A percentile compares a stretch with the other conserved stretches of the same genome.
phyloP scores from a whole-genome alignment of 106 monocot species.

The Posidonia australis region DNA sequence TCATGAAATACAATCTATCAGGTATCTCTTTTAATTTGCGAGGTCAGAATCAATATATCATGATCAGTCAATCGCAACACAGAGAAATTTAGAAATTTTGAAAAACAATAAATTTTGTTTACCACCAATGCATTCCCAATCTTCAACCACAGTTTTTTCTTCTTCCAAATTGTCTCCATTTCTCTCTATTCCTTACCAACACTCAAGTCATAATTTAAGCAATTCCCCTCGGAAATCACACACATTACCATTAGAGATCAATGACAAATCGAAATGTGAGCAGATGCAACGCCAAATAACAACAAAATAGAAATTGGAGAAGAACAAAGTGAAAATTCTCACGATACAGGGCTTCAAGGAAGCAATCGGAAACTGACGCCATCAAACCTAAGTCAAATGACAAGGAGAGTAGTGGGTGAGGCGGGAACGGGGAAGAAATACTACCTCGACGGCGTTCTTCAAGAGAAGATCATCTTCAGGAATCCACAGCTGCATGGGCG shows the following conservation, averaged over 20 bases:
- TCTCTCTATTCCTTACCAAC: no score
- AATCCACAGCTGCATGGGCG: slow-evolving; percentile 39
- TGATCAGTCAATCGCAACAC: no score
- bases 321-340: no score
- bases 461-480: slow-evolving; percentile 69
- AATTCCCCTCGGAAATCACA: background rate
- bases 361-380: background rate
- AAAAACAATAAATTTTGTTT: no score
- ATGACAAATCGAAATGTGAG: no score
- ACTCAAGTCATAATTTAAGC: background rate
- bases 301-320: background rate
- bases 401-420: background rate
- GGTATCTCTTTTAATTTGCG: no score
- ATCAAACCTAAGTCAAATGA: background rate
- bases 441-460: slow-evolving; percentile 78
- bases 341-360: no score
- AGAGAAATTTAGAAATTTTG: no score
- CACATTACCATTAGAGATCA: background rate
- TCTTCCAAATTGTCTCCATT: no score
- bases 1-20: no score
- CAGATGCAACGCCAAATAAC: background rate
- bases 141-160: no score
- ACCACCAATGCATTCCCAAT: no score
- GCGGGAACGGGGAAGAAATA: background rate
- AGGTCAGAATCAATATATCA: background rate